phyloP scores from a whole-genome alignment of 2,329 filamentous ascomycete genomes.

The Colletotrichum abscissum region DNA sequence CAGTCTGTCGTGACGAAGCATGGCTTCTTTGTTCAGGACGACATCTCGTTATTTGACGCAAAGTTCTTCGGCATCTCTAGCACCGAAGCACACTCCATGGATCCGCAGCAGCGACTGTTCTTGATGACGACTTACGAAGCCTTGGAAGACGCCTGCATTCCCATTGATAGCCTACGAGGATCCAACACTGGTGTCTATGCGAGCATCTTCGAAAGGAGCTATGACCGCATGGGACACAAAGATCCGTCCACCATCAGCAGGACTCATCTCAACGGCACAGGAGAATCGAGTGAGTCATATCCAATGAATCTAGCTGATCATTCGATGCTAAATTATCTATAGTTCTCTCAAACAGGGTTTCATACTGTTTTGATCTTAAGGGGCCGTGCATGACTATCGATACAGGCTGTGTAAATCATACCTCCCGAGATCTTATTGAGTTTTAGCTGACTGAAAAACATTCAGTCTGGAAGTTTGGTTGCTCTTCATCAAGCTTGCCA shows the following conservation, averaged over 20 bases:
- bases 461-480: constrained; percentile 11
- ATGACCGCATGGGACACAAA: constrained; percentile 41
- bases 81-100: constrained; percentile 41
- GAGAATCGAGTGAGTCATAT: too few species aligned
- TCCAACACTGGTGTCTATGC: constrained; percentile 45
- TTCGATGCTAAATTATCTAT: too few species aligned
- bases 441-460: too few species aligned
- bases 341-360: neutral
- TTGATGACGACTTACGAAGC: constrained; percentile 13
- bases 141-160: constrained; percentile 20
- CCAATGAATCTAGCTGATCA: too few species aligned
- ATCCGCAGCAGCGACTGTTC: constrained; percentile 42
- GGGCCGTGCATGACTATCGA: constrained; percentile 46
- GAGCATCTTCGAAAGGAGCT: constrained; percentile 47
- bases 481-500: constrained; percentile 46
- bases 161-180: constrained; percentile 37
- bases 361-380: neutral
- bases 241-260: constrained; percentile 33
- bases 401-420: constrained; percentile 47
- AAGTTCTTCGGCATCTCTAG: constrained; percentile 38
- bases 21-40: constrained; percentile 19
- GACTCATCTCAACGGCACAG: too few species aligned
- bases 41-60: constrained; percentile 36
- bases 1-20: neutral
- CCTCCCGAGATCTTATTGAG: constrained; percentile 22